phyloP scores from a whole-genome alignment of 768 basidiomycete genomes.

The Melanogaster broomeanus region DNA sequence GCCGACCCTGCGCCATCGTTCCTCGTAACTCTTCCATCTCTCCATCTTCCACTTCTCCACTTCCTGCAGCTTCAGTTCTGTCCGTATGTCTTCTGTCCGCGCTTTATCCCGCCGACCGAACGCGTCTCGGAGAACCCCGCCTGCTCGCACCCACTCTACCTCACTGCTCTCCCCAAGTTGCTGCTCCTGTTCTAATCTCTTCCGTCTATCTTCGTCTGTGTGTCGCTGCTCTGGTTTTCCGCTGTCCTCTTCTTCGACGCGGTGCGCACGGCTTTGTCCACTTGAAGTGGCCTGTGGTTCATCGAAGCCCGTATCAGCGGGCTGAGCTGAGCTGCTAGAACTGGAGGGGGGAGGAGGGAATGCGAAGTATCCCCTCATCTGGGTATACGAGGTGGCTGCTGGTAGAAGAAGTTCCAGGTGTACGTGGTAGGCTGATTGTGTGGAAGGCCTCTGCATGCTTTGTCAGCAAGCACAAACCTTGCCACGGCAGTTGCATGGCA shows the following conservation, averaged over 20 bases:
- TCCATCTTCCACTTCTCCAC: slow-evolving; percentile 38
- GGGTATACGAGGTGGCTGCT: not conserved
- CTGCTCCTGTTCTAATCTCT: slow-evolving; percentile 35
- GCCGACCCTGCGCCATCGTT: slow-evolving; percentile 46
- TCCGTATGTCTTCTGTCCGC: slow-evolving; percentile 50
- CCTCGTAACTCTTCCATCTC: slow-evolving; percentile 57
- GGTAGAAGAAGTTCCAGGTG: too few species aligned
- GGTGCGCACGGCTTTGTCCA: not conserved
- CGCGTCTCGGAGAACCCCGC: slow-evolving; percentile 54
- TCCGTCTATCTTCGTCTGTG: slow-evolving; percentile 15
- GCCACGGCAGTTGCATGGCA: too few species aligned
- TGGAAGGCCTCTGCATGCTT: too few species aligned
- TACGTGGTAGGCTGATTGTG: too few species aligned
- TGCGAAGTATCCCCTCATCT: slow-evolving; percentile 27
- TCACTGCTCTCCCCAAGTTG: slow-evolving; percentile 51
- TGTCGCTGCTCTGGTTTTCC: not conserved
- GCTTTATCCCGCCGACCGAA: slow-evolving; percentile 49
- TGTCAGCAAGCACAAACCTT: too few species aligned
- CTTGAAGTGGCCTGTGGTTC: slow-evolving; percentile 1
- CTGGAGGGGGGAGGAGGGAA: slow-evolving; percentile 16
- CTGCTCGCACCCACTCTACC: slow-evolving; percentile 60
- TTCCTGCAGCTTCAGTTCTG: slow-evolving; percentile 47
- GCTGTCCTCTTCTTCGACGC: not conserved
- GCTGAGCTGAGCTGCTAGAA: not conserved
- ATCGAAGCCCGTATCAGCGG: not conserved